phyloP scores from a whole-genome alignment of 352 stramenopile species.

The Blastocystis sp. region DNA sequence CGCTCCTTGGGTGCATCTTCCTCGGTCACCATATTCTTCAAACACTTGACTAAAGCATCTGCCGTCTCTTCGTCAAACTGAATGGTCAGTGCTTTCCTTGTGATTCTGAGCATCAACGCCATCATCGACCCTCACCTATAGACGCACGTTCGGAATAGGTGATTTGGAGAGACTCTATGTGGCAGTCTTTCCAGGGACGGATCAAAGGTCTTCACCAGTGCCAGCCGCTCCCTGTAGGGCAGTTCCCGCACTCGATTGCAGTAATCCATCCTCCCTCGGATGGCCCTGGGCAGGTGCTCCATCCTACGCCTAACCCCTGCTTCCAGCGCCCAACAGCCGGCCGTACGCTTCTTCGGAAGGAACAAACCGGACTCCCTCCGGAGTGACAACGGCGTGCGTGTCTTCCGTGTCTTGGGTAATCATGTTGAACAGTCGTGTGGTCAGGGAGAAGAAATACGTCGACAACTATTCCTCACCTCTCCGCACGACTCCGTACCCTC shows the following conservation, averaged over 20 bases:
- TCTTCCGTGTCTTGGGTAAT: neutral
- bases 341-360: neutral
- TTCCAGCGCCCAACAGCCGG: neutral
- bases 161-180: neutral
- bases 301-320: neutral
- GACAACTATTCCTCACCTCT: neutral
- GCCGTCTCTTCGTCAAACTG: neutral
- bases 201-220: neutral
- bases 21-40: neutral
- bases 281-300: neutral
- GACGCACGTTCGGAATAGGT: neutral
- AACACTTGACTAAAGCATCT: neutral
- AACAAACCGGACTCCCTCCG: neutral
- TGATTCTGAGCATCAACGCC: neutral
- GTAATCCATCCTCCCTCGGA: neutral
- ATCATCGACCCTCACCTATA: neutral
- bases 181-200: neutral
- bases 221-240: neutral
- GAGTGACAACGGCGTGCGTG: neutral
- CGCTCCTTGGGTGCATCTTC: neutral
- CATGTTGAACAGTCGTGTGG: neutral
- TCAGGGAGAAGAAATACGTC: neutral
- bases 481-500: neutral
- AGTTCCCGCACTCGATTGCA: neutral
- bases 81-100: neutral